Evolutionary conservation across 2,329 filamentous ascomycete genomes (phyloP).

Genomic region (Chaetomiaceae sp.): DNA sequence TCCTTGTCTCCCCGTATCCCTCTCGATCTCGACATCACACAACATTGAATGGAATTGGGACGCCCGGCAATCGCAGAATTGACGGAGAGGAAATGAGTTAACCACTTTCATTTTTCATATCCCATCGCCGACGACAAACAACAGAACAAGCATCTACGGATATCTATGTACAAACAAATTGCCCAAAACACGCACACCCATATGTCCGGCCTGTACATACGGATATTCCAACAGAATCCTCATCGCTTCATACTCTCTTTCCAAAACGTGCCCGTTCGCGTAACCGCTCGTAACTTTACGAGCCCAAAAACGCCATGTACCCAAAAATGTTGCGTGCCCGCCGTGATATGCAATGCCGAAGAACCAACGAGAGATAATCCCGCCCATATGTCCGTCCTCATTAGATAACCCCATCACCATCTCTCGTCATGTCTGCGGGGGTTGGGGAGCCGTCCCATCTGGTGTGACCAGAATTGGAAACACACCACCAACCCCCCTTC

Average conservation of each 20-base stretch:
- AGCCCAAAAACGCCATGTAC: slow-evolving; percentile 10
- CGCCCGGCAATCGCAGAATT: too few relatives aligned
- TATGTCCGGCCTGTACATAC: too few relatives aligned
- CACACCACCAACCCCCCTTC: too few relatives aligned
- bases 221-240: slow-evolving; percentile 2
- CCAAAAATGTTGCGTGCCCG: slow-evolving; percentile 7
- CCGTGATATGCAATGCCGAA: slow-evolving; percentile 13
- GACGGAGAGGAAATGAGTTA: not conserved
- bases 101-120: not conserved
- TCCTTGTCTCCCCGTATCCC: too few relatives aligned
- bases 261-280: not conserved
- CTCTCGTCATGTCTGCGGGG: not conserved
- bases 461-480: too few relatives aligned
- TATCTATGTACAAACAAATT: slow-evolving; percentile 10
- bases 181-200: too few relatives aligned
- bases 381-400: slow-evolving; percentile 4
- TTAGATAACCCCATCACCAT: slow-evolving; percentile 2
- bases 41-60: too few relatives aligned
- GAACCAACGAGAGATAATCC: slow-evolving; percentile 2
- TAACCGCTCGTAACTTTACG: too few relatives aligned
- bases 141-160: not conserved
- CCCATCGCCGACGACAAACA: not conserved
- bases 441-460: too few relatives aligned
- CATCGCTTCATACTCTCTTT: slow-evolving; percentile 3
- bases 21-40: too few relatives aligned